Base-by-base conservation (phyloP, 345 rosid genomes). In the Angophora floribunda region DNA sequence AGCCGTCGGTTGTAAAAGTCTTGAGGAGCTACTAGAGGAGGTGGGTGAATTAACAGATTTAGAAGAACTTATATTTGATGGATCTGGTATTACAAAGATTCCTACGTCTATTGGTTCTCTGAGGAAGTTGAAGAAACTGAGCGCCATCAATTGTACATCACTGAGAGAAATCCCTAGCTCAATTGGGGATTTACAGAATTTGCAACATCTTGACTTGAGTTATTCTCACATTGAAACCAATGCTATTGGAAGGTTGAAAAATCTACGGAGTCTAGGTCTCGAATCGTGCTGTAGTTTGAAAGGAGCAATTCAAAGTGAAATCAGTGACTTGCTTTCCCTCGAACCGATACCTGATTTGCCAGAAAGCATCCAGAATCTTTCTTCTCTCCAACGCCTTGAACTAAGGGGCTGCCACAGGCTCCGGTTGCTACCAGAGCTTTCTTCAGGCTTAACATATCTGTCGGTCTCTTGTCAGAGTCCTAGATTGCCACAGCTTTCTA, bases 371-470 rank as follows among this genome's bases (percentile, higher is more conserved):
- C 22, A 0, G 4, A 52, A 55, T 55, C 61, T 55, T 55, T 55
- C 61, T 57, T 57, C n/a, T 55, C 59, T 55, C 59, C 26, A 3
- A 1, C 4, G 11, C 55, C 55, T 52, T 52, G 0, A 1, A 0
- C 57, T 52, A 52, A 0, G 3, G 3, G 1, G 3, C 1, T 52
- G 57, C 3, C 0, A 52, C 0, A 0, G 7, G 24, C 55, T 52
- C 7, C 3, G 21, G 21, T 16, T 7, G 1, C 7, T 61, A 16
- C 30, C 32, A 13, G 1, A 6, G 4, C n/a, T 61, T 28, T 30
- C 67, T n/a, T 61, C 8, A 7, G 7, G 67, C 67, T 28, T 13
- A 61, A 28, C 32, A 61, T 0, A 1, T 13, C 7, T 61, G 16
- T 10, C 0, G 14, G 32, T 61, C 4, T 28, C 32, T 61, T 12